Evolutionary conservation across 495 filamentous ascomycete genomes (phyloP), one percentile per base, ranked within the genome.

Genomic region (Ascobolus immersus): DNA sequence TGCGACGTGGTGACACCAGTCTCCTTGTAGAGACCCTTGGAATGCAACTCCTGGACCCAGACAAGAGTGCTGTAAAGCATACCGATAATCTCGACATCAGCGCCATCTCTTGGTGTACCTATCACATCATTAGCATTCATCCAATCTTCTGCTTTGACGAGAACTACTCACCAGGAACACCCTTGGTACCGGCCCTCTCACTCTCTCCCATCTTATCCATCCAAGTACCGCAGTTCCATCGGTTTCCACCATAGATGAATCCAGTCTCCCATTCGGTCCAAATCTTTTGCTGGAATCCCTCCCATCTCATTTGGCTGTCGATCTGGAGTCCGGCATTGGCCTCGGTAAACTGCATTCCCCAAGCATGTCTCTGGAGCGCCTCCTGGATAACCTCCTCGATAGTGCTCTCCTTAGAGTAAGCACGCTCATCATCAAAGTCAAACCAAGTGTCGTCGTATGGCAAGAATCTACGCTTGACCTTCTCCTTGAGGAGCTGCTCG

Each of bases 141-240:
- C 12, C n/a, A 14, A 21, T 25, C 30, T 20, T 28, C 14, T 7
- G 0, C 8, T n/a, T n/a, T 14, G 13, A 19, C 5, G 25, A 28
- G 12, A 33, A 9, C 21, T 23, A 29, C 32, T 11, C 34, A 48
- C 45, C 47, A 0, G 89, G 89, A n/a, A 86, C 57, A 33, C 89
- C 89, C 58, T 92, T 94, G 45, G 69, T 89, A 23, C 75, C 71
- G 15, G 89, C 89, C 36, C 70, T 77, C 35, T 75, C 65, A 36
- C 78, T 90, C 53, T 99, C 89, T n/a, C 89, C 89, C 86, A 94
- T 99, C 62, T 99, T 99, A 56, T 99, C 89, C 74, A 92, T 90
- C 89, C 89, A 99, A 4, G 89, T 99, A 34, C 89, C 89, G 44
- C 89, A 99, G 48, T 99, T 99, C 50, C 55, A 58, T 49, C 93